Evolutionary conservation across 768 basidiomycete genomes (phyloP).

Genomic region (Mycena rosella): DNA sequence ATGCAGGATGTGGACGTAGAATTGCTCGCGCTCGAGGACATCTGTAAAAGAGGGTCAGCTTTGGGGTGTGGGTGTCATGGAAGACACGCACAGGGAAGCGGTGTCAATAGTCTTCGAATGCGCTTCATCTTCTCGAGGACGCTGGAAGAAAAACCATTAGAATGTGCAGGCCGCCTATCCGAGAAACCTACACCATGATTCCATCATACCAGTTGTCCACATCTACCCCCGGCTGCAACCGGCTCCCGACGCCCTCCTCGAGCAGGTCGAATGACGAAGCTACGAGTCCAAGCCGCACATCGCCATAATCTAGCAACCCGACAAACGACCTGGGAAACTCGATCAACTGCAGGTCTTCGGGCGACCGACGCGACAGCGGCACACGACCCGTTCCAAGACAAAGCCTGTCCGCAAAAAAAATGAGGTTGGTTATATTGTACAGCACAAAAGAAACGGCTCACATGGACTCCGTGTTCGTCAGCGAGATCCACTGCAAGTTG

Average conservation of each 20-base stretch:
- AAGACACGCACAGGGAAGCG: constrained; percentile 31
- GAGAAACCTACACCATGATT: constrained; percentile 43
- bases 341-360: constrained; percentile 44
- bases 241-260: constrained; percentile 45
- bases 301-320: constrained; percentile 41
- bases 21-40: constrained; percentile 53
- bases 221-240: constrained; percentile 41
- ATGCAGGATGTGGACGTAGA: constrained; percentile 53
- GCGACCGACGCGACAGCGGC: constrained; percentile 49
- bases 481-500: constrained; percentile 48
- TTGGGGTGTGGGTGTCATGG: background rate
- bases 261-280: constrained; percentile 45
- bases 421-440: background rate
- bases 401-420: constrained; percentile 42
- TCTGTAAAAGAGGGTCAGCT: constrained; percentile 41
- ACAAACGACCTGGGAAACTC: constrained; percentile 43
- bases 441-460: constrained; percentile 36
- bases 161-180: constrained; percentile 29
- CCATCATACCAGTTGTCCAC: constrained; percentile 50
- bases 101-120: constrained; percentile 27
- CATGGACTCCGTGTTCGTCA: constrained; percentile 51
- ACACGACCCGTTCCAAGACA: constrained; percentile 53
- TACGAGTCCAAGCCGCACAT: constrained; percentile 48
- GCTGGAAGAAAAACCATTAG: constrained; percentile 12
- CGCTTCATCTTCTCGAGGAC: constrained; percentile 33